Evolutionary conservation across 768 basidiomycete genomes (phyloP), one percentile per base, ranked within the genome.

Genomic region (Leccinum arenicola): DNA sequence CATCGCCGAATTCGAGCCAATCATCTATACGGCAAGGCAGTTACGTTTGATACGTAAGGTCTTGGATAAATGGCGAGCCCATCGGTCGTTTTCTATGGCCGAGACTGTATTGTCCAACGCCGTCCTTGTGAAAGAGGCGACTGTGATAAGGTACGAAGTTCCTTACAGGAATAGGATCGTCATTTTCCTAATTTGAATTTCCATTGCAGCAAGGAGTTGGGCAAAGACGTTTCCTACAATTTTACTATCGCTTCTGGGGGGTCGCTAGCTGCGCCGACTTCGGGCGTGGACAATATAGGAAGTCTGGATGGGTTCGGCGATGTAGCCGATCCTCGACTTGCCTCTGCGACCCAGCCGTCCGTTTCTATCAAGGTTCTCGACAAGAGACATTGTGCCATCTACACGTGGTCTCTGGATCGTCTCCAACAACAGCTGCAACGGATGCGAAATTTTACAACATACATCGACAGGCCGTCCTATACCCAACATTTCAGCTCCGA

Each of bases 401-500:
- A 95, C 71, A 80, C 87, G 7, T 99, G 96, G 96, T 93, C 93
- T 17, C 75, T 95, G 48, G 88, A 92, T 66, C 85, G 91, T 31
- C 85, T 98, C 73, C 84, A 89, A 63, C 91, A 93, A 64, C 95
- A 94, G 61, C 76, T 98, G 17, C 86, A 88, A 66, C 89, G 91
- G 61, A 98, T 98, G 95, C 88, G 93, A 54, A 96, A 95, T 71
- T 77, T 95, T 40, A 91, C 89, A 7, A 86, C 87, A 25, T 93
- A 95, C 70, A 89, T 94, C 63, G 91, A 94, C 73, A 87, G 91
- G 50, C 97, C 96, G 7, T 91, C 89, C 4, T 96, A 95, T 73
- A 91, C 93, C 10, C 89, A 88, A 63, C 96, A 98, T 73, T 97
- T 98, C 76, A 91, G 92, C 31, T 87, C 88, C 14, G 89, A 95